Base-by-base conservation (phyloP, 305 asterid genomes). In the Fraxinus latifolia region DNA sequence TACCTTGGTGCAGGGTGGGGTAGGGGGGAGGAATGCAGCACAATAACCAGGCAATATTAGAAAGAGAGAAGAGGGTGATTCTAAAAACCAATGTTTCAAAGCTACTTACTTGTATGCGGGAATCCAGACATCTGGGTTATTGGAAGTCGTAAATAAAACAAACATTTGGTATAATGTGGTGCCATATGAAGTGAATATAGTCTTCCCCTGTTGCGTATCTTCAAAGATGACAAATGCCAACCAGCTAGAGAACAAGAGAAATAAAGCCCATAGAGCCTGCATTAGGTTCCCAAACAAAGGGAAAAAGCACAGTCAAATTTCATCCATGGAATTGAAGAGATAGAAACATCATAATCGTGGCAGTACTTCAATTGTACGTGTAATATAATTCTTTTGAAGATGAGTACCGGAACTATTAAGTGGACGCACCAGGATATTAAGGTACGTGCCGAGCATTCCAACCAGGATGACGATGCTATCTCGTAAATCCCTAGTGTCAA, bases 81-180 rank as follows among this genome's bases (percentile, higher is more conserved):
- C 44, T 25, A 77, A 72, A 62, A 71, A 79, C 79, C 31, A 47
- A 77, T 8, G n/a, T 81, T 76, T 29, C 7, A 11, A 55, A 55
- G 84, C 77, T 74, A 86, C 93, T 84, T 87, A 95, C 99, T 92
- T 96, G 92, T 96, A 96, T 70, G 99, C 99, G 7, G 99, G 99
- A 89, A 94, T 93, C 99, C 99, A 96, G 82, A 92, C 97, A 88
- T 94, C 99, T 62, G 99, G 99, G 82, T 93, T 96, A 92, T 96
- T 96, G 84, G 99, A 94, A 79, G 99, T 96, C 65, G 99, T 96
- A 88, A 94, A 96, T 78, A 96, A 87, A 84, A 96, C 84, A 85
- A 96, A 94, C 99, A 96, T 94, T 81, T 93, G 91, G 89, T 93
- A 93, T 84, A 93, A 68, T 50, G 99, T 96, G 34, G 70, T 74